Evolutionary conservation across 2,329 filamentous ascomycete species (phyloP), one percentile per base, ranked within the genome.

Genomic region (Colletotrichum sp.): DNA sequence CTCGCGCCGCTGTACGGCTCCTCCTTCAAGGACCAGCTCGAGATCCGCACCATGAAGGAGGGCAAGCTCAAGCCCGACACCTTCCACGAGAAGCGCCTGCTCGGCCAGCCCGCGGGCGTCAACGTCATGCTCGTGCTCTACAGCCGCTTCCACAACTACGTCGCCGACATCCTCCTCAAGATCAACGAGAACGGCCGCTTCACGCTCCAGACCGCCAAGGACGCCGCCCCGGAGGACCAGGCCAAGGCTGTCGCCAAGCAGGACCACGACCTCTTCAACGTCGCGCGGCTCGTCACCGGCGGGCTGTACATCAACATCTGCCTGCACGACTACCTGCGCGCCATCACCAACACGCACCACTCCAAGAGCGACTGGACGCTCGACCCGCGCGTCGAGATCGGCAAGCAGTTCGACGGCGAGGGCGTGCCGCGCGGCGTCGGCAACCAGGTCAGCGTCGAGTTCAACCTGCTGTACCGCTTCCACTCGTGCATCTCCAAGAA

Each of bases 111-210:
- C 0, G 93, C 94, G 0, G 93, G 94, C 16, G 93, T 94, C 16
- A 75, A 75, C 24, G 90, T 91, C 73, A 92, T 94, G 15, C 81
- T 96, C 5, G 85, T 96, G 34, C 95, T 96, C 93, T 93, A 95
- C 85, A 94, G 93, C 80, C 90, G 93, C 30, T 98, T 98, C 85
- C 96, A 98, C 85, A 98, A 99, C 85, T 90, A 97, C 78, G 92
- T 96, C 1, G 95, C 94, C 3, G 90, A 92, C 69, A 94, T 96
- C 75, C 87, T 98, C 24, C 94, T 94, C 0, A 86, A 90, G 24
- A 96, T 98, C 84, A 98, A 98, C 80, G 96, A 98, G 80, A 92
- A 92, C 63, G 93, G 92, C 21, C 91, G 94, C 32, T 98, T 98
- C 84, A 91, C 89, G 1, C 92, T 92, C 76, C 94, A 95, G 0